phyloP scores from a whole-genome alignment of 116 monocot species.

The Posidonia oceanica region DNA sequence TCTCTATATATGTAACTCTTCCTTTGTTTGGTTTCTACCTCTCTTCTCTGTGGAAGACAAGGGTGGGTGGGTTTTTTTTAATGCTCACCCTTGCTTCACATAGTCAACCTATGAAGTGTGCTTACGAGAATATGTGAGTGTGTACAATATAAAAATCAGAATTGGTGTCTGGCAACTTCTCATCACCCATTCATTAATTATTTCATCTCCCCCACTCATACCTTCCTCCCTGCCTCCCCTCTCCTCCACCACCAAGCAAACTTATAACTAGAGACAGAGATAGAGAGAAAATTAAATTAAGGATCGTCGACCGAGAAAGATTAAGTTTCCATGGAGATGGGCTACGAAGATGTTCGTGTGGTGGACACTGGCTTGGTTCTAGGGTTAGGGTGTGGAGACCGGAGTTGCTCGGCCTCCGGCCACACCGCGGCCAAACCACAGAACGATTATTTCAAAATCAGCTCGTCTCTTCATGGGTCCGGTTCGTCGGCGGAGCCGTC shows the following conservation, averaged over 20 bases:
- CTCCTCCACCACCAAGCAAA: not conserved
- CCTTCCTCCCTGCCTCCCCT: not conserved
- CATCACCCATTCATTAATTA: constrained; percentile 2
- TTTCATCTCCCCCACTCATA: not conserved
- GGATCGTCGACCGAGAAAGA: not conserved
- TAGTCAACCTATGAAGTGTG: constrained; percentile 10
- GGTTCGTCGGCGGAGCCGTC: constrained; percentile 10
- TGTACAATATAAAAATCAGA: constrained; percentile 1
- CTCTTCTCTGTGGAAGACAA: too few species aligned
- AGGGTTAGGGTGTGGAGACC: constrained; percentile 2
- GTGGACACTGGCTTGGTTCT: constrained; percentile 16
- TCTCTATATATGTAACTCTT: not conserved
- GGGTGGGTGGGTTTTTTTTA: too few species aligned
- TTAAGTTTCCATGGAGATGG: constrained; percentile 2
- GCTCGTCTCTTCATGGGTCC: not conserved
- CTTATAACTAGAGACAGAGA: not conserved
- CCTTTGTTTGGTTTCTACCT: too few species aligned
- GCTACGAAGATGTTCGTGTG: not conserved
- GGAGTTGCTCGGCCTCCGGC: not conserved
- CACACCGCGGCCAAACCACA: not conserved
- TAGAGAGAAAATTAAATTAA: not conserved
- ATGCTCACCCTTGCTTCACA: not conserved
- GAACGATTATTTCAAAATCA: not conserved
- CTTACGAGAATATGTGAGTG: not conserved
- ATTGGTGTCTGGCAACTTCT: not conserved